These are phyloP conservation scores for Ambrosiella xylebori DNA, from an alignment of 2,329 filamentous ascomycete species.

Conservation along the genomic window DNA sequence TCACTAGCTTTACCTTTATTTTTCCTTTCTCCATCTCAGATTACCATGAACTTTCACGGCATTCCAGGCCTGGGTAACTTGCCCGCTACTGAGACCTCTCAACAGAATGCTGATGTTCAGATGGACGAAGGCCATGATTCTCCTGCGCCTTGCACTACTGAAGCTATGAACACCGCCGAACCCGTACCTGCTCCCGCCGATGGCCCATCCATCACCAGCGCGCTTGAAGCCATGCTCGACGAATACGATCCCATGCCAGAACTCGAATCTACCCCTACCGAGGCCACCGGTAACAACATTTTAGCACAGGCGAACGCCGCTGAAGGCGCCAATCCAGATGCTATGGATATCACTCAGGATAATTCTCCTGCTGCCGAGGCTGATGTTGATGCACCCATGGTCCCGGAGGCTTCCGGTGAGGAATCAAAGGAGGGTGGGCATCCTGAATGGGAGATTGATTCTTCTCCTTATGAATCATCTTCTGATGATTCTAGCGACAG, in stretches of 20 bases:
- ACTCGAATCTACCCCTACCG: not conserved
- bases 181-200: not conserved
- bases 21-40: not conserved
- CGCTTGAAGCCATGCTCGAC: constrained; percentile 11
- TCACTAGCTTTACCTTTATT: not conserved
- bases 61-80: constrained; percentile 9
- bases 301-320: not conserved
- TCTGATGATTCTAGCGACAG: constrained; percentile 42
- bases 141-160: not conserved
- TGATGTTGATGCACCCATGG: not conserved
- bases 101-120: constrained; percentile 1
- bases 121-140: constrained; percentile 4
- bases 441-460: constrained; percentile 74
- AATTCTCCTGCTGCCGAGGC: not conserved
- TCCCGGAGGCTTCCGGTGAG: not conserved
- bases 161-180: constrained; percentile 1
- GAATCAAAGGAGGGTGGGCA: constrained; percentile 22
- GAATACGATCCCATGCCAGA: constrained; percentile 9
- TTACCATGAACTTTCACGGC: not conserved
- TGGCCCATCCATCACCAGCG: constrained; percentile 3
- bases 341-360: not conserved
- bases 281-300: not conserved
- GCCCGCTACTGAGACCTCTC: not conserved
- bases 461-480: constrained; percentile 56
- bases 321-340: not conserved